Conservation (phyloP, 2,329 filamentous ascomycete species). For the Trichoderma aggressivum region DNA sequence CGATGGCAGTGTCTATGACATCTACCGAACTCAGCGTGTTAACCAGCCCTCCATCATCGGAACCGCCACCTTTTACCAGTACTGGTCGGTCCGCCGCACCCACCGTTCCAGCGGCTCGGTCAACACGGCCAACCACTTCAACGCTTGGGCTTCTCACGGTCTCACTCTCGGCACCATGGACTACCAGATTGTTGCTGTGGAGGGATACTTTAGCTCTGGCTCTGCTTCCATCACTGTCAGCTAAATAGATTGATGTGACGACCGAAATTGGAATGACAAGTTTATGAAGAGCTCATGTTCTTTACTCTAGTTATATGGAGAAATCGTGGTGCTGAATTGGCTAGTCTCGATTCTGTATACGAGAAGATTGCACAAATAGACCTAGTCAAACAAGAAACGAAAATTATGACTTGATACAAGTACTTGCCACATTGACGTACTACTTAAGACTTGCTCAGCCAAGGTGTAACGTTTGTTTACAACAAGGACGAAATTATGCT, state of each 20-base stretch:
- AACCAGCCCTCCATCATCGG: slow-evolving; percentile 16
- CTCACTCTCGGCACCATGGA: slow-evolving; percentile 1
- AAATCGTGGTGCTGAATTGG: neutral
- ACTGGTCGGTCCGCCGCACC: slow-evolving; percentile 14
- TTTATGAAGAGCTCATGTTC: neutral
- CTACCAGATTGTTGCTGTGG: slow-evolving; percentile 13
- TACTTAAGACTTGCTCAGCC: no score
- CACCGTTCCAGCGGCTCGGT: slow-evolving; percentile 16
- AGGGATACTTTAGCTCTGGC: slow-evolving; percentile 11
- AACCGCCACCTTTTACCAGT: slow-evolving; percentile 15
- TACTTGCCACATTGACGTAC: neutral
- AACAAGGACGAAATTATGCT: no score
- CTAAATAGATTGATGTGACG: neutral
- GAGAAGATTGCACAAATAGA: neutral
- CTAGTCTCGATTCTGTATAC: neutral
- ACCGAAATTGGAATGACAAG: neutral
- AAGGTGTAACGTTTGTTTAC: no score
- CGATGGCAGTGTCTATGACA: slow-evolving; percentile 14
- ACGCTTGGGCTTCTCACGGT: neutral
- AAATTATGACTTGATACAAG: neutral
- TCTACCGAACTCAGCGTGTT: slow-evolving; percentile 12
- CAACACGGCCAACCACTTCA: slow-evolving; percentile 12
- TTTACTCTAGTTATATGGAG: neutral
- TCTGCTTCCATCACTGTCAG: slow-evolving; percentile 4
- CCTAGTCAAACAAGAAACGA: neutral